Evolutionary conservation across 345 rosid genomes (phyloP).

Genomic region (Kandelia obovata): DNA sequence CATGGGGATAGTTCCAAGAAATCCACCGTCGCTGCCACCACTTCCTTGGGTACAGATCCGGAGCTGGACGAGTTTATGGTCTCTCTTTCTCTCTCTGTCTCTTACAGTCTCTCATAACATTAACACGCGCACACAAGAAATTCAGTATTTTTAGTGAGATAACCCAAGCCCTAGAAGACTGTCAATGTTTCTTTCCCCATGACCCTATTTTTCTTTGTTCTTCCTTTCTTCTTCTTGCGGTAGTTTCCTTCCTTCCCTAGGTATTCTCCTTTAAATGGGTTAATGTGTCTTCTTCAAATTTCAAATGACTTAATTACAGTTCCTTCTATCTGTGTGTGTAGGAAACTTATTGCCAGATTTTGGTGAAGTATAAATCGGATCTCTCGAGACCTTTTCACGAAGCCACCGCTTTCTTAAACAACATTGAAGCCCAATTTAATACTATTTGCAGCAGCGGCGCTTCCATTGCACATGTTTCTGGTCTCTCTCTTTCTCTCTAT

Average conservation of each 20-base stretch:
- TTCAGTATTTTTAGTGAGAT: not conserved
- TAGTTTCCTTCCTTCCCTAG: not conserved
- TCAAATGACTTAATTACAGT: not conserved
- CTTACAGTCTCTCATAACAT: no score
- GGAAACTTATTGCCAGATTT: slow-evolving; percentile 42
- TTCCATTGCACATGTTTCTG: slow-evolving; percentile 25
- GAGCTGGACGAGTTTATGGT: slow-evolving; percentile 74
- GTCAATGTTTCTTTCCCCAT: not conserved
- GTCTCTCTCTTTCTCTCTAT: slow-evolving; percentile 20
- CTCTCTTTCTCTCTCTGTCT: slow-evolving; percentile 3
- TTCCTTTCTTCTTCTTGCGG: not conserved
- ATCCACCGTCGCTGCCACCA: slow-evolving; percentile 17
- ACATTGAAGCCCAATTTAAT: slow-evolving; percentile 41
- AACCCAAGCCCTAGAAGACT: slow-evolving; percentile 21
- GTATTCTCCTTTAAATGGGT: slow-evolving; percentile 4
- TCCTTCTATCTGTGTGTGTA: slow-evolving; percentile 4
- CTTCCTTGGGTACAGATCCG: slow-evolving; percentile 43
- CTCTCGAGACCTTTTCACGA: slow-evolving; percentile 47
- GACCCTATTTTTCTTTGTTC: not conserved
- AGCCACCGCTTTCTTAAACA: slow-evolving; percentile 43
- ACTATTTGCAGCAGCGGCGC: slow-evolving; percentile 35
- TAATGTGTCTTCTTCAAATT: not conserved
- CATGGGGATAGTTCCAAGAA: slow-evolving; percentile 23
- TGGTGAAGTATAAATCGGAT: slow-evolving; percentile 46
- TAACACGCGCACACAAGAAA: not conserved